These are phyloP conservation scores for Ceratobasidium sp. DNA, from an alignment of 1,284 basidiomycete species.

Conservation along the genomic window DNA sequence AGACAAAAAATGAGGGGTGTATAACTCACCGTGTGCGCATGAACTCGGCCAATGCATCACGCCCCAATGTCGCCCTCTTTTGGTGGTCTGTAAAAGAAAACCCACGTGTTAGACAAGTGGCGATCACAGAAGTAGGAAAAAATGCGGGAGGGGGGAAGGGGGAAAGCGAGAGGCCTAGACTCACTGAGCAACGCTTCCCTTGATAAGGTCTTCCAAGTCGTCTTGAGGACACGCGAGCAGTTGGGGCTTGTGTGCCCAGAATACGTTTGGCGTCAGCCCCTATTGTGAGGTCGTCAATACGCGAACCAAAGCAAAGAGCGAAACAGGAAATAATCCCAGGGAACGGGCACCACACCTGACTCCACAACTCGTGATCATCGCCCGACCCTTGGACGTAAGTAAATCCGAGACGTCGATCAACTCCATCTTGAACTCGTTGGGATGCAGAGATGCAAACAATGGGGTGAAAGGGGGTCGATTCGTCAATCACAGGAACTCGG, in stretches of 20 bases:
- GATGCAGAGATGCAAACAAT: slow-evolving; percentile 84
- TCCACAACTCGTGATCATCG: slow-evolving; percentile 90
- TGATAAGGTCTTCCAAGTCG: slow-evolving; percentile 63
- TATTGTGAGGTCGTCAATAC: slow-evolving; percentile 50
- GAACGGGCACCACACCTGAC: slow-evolving; percentile 64
- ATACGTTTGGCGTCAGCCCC: slow-evolving; percentile 77
- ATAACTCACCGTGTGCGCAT: no score
- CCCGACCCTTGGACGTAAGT: slow-evolving; percentile 89
- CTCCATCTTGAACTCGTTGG: slow-evolving; percentile 66
- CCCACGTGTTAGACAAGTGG: not conserved
- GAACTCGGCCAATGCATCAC: no score
- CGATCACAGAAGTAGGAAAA: not conserved
- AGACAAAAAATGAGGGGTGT: no score
- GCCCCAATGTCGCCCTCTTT: no score
- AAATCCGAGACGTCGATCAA: slow-evolving; percentile 72
- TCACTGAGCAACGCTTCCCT: slow-evolving; percentile 72
- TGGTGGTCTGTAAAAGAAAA: slow-evolving; percentile 15
- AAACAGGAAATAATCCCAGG: slow-evolving; percentile 23
- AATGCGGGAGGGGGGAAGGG: not conserved
- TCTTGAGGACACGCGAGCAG: slow-evolving; percentile 64
- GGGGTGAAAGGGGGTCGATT: slow-evolving; percentile 63
- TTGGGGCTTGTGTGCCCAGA: slow-evolving; percentile 69
- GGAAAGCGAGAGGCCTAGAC: slow-evolving; percentile 46
- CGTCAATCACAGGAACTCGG: slow-evolving; percentile 51
- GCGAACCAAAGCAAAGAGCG: not conserved